Evolutionary conservation across 129 eudicot species (phyloP), one percentile per base, ranked within the genome.

Genomic region (Tagetes patula): DNA sequence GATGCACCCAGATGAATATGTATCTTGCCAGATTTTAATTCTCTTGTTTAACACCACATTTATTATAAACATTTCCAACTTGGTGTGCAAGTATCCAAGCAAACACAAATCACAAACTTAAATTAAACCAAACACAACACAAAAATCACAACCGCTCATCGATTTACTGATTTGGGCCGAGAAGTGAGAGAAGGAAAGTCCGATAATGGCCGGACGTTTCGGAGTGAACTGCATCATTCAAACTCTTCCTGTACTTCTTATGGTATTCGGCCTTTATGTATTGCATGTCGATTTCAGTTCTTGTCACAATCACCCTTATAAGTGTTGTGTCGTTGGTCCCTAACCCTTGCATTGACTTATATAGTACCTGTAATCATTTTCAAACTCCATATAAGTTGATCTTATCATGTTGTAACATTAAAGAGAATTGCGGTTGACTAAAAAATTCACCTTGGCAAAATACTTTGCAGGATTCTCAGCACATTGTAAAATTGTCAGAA

Each of bases 121-220:
- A 9, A 47, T n/a, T 46, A 73, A n/a, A 63, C 6, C 27, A n/a
- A 58, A 63, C 38, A 50, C 50, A 45, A 45, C 42, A 69, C 62
- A 5, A 39, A 48, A 40, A 20, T 20, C 27, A 20, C 27, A 43
- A n/a, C 20, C 39, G 12, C 6, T 72, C 60, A 40, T 40, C 43
- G 5, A 40, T 40, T 6, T 40, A 40, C 3, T 79, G 79, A 9
- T 71, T 82, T 83, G 27, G 27, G 27, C 27, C 27, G 27, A 20
- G 27, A 20, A 20, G 27, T 20, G 27, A 20, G 27, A 20, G 91
- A 68, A 86, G 84, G 67, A 86, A 86, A 38, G 85, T 75, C 63
- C 75, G 73, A 72, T 84, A 86, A 67, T 78, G 81, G 54, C 91
- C 78, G 1, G 88, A 86, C 31, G 91, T 86, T 76, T 86, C 91